Percentiles rank a stretch among this genome's conserved stretches.
phyloP scores from a whole-genome alignment of 441 rosid species.

The Adansonia madagascariensis region DNA sequence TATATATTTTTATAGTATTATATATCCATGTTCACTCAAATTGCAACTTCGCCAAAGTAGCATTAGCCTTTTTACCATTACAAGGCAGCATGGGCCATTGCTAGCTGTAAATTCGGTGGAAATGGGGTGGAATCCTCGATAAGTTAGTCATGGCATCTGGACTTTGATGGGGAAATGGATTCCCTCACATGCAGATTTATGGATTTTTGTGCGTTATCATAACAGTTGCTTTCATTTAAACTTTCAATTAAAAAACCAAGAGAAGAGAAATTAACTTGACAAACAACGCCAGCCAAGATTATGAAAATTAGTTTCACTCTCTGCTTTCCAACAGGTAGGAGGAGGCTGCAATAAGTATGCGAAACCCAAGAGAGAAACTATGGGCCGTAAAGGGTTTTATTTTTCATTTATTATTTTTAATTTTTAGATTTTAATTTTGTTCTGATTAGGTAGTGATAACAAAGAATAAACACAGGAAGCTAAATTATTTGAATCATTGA shows the following conservation, averaged over 20 bases:
- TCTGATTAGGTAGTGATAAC: no score
- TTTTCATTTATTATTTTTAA: no score
- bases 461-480: no score
- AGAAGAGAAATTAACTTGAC: background rate
- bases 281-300: background rate
- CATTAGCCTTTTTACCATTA: background rate
- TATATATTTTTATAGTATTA: background rate
- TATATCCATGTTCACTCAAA: background rate
- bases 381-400: no score
- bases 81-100: slow-evolving; percentile 11
- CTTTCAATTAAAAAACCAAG: background rate
- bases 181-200: slow-evolving; percentile 23
- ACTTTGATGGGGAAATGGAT: slow-evolving; percentile 6
- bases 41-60: background rate
- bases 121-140: slow-evolving; percentile 19
- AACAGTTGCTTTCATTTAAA: slow-evolving; percentile 8
- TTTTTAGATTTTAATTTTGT: no score
- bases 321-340: slow-evolving; percentile 25
- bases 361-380: no score
- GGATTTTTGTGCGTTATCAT: slow-evolving; percentile 17
- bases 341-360: no score
- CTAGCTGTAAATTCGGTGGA: slow-evolving; percentile 13
- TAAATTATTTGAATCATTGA: no score
- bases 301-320: slow-evolving; percentile 3
- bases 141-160: background rate